phyloP scores from a whole-genome alignment of 768 basidiomycete species.

The Naematelia aurantialba region DNA sequence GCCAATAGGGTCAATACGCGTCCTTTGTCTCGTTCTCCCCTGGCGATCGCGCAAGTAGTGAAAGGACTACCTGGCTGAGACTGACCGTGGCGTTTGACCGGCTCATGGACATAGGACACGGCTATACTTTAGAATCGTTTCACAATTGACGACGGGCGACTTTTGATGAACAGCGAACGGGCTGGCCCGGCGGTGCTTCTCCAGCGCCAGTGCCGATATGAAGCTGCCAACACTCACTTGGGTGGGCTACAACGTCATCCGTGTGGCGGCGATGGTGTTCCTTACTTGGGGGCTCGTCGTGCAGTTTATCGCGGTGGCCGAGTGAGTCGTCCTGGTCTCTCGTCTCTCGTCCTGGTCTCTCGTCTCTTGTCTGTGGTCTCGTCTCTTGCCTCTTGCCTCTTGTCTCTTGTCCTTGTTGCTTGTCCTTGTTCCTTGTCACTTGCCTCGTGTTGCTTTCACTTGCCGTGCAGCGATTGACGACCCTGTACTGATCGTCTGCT shows the following conservation, averaged over 20 bases:
- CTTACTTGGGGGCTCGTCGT: conserved; percentile 33
- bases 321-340: conserved; percentile 19
- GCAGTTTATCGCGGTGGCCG: conserved; percentile 30
- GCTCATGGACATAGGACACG: too few species aligned
- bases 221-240: conserved; percentile 21
- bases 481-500: neutral
- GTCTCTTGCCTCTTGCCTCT: too few species aligned
- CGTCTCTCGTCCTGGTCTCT: too few species aligned
- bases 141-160: neutral
- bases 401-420: too few species aligned
- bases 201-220: conserved; percentile 2
- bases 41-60: neutral
- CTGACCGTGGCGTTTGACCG: neutral
- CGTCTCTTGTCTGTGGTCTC: too few species aligned
- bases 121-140: neutral
- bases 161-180: neutral
- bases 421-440: too few species aligned
- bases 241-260: conserved; percentile 33
- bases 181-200: neutral
- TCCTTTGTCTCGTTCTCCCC: conserved; percentile 1
- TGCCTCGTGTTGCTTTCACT: too few species aligned
- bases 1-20: conserved; percentile 1
- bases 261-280: conserved; percentile 24
- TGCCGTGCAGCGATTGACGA: too few species aligned
- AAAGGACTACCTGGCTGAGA: conserved; percentile 5